These are phyloP conservation scores for Cladosporium sp. DNA, from an alignment of 2,329 filamentous ascomycete genomes.

Conservation along the genomic window DNA sequence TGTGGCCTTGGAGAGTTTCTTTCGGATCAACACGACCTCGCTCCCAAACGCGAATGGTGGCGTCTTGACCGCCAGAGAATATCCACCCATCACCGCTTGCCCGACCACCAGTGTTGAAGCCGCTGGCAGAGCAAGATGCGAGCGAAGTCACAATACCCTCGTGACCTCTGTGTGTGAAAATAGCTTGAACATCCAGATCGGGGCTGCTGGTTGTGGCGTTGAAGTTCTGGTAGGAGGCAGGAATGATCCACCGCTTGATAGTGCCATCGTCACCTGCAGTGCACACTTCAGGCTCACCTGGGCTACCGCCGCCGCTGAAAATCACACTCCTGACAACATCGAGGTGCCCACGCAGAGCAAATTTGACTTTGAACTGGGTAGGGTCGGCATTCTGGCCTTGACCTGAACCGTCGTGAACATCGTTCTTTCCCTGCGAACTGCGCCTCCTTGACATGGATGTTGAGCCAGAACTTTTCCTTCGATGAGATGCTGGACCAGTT, in stretches of 20 bases:
- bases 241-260: conserved; percentile 96
- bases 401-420: conserved; percentile 54
- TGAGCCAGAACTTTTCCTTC: conserved; percentile 73
- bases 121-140: conserved; percentile 82
- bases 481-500: conserved; percentile 63
- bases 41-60: conserved; percentile 93
- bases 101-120: conserved; percentile 84
- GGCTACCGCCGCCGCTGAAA: conserved; percentile 93
- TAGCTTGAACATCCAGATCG: conserved; percentile 87
- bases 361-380: conserved; percentile 85
- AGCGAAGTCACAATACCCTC: conserved; percentile 85
- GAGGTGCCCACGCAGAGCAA: conserved; percentile 86
- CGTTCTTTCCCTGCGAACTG: conserved; percentile 57
- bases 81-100: conserved; percentile 95
- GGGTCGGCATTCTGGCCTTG: conserved; percentile 60
- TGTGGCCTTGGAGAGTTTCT: conserved; percentile 89
- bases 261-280: conserved; percentile 94
- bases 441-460: conserved; percentile 62
- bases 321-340: conserved; percentile 93
- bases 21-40: conserved; percentile 92
- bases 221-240: conserved; percentile 70
- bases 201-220: conserved; percentile 56
- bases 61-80: conserved; percentile 94
- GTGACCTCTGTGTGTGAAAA: conserved; percentile 94
- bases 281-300: conserved; percentile 93